Conservation (phyloP, 805 yeast species). For the Kazachstania bromeliacearum region DNA sequence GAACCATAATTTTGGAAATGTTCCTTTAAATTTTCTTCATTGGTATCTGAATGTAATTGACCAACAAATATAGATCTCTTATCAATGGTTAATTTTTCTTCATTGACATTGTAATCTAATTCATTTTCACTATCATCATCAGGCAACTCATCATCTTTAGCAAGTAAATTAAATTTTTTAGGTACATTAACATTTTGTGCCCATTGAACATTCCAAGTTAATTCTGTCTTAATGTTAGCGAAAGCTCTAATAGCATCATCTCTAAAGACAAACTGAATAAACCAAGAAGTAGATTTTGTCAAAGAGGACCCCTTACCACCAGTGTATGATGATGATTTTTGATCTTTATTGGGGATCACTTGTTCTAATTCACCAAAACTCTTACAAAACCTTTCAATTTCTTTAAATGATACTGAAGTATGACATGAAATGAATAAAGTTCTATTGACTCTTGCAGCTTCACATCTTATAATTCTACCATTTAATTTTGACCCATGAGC, state of each 20-base stretch:
- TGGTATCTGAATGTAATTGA: constrained; percentile 48
- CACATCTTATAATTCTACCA: constrained; percentile 76
- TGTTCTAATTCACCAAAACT: constrained; percentile 73
- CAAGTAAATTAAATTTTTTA: constrained; percentile 24
- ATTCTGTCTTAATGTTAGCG: constrained; percentile 51
- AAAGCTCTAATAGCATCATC: constrained; percentile 84
- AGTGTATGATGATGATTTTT: constrained; percentile 7
- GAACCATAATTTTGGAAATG: constrained; percentile 63
- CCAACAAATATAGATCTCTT: constrained; percentile 72
- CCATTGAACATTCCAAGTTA: constrained; percentile 66
- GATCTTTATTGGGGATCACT: constrained; percentile 33
- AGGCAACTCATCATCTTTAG: constrained; percentile 5
- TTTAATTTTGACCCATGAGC: constrained; percentile 64
- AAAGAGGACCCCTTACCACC: too few species aligned
- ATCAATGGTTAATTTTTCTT: constrained; percentile 40
- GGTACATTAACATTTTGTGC: constrained; percentile 68
- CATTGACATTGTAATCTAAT: constrained; percentile 3
- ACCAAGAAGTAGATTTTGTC: constrained; percentile 45
- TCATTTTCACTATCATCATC: constrained; percentile 2
- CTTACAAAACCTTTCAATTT: constrained; percentile 34
- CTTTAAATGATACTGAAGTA: constrained; percentile 18
- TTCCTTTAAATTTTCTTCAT: constrained; percentile 44
- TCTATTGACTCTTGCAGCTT: constrained; percentile 84
- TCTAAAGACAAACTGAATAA: constrained; percentile 65
- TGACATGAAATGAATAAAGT: constrained; percentile 52